phyloP scores from a whole-genome alignment of 2,329 filamentous ascomycete species.

The Monilinia vaccinii-corymbosi region DNA sequence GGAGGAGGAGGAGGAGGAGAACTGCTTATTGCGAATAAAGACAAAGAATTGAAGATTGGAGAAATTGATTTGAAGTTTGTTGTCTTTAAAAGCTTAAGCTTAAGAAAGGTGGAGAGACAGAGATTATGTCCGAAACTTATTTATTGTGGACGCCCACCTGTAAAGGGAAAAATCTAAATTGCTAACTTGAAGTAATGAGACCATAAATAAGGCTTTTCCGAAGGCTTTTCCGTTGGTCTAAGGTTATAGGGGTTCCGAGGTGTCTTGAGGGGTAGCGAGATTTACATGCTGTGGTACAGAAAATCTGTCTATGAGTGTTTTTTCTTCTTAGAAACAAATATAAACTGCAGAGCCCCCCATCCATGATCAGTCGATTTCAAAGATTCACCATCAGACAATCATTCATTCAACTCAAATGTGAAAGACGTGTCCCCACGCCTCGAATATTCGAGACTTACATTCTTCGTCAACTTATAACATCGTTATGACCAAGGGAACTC shows the following conservation, averaged over 20 bases:
- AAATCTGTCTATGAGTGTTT: no score
- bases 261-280: neutral
- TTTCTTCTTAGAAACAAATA: no score
- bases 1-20: no score
- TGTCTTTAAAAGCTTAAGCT: neutral
- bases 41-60: neutral
- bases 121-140: neutral
- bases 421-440: rapidly evolving
- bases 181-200: no score
- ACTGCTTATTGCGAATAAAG: no score
- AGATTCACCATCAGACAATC: neutral
- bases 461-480: neutral
- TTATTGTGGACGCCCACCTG: neutral
- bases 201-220: neutral
- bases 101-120: no score
- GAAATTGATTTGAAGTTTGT: neutral
- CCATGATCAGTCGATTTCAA: no score
- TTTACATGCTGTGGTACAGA: neutral
- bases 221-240: neutral
- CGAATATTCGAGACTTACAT: neutral
- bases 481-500: neutral
- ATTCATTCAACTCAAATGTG: neutral
- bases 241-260: neutral
- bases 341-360: no score
- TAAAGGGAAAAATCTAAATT: neutral